Conservation (phyloP, 1,139 yeast genomes). For the Blastobotrys niveus region DNA sequence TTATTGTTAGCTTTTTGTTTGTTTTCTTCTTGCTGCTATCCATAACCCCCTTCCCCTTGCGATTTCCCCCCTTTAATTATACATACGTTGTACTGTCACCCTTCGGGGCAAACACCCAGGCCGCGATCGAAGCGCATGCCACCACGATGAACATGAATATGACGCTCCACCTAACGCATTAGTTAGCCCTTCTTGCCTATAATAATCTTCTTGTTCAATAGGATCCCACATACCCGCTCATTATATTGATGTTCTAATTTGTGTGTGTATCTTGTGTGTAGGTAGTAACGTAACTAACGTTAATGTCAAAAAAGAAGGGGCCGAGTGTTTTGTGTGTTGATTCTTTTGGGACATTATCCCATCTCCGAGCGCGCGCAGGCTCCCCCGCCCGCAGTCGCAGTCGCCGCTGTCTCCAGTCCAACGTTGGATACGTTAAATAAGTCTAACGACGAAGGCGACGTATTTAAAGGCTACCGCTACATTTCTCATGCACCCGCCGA, state of each 20-base stretch:
- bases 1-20: conserved; percentile 8
- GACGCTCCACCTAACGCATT: conserved; percentile 56
- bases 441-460: no score
- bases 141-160: conserved; percentile 56
- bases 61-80: no score
- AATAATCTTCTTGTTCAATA: neutral
- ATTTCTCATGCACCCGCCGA: no score
- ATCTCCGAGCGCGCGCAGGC: conserved; percentile 5
- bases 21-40: neutral
- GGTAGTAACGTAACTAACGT: neutral
- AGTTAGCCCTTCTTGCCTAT: no score
- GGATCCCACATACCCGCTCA: conserved; percentile 14
- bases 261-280: neutral
- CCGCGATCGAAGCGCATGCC: conserved; percentile 54
- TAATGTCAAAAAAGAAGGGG: neutral
- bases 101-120: conserved; percentile 61
- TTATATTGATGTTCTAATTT: neutral
- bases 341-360: conserved; percentile 1
- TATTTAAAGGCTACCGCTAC: no score
- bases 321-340: neutral
- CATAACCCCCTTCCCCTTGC: no score
- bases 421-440: no score
- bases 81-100: conserved; percentile 44
- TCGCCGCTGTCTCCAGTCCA: no score
- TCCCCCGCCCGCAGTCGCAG: neutral